A percentile compares a stretch with the other conserved stretches of the same genome.
phyloP scores from a whole-genome alignment of 2,329 filamentous ascomycete genomes.

The Periconia sp. region DNA sequence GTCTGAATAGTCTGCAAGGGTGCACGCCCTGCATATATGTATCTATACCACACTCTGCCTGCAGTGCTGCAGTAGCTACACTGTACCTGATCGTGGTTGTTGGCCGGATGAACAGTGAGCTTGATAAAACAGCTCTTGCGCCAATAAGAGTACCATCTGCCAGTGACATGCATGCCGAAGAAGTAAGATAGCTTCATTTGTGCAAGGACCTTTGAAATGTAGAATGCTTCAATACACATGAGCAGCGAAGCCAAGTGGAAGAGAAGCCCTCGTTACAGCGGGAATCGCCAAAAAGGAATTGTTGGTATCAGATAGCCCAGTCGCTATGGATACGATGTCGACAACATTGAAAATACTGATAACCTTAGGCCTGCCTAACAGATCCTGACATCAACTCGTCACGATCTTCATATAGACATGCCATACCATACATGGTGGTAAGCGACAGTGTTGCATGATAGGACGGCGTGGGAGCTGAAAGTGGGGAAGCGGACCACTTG shows the following conservation, averaged over 20 bases:
- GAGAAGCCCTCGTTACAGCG: neutral
- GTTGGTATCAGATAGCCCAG: no score
- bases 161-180: neutral
- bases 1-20: no score
- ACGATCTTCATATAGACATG: slow-evolving; percentile 13
- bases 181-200: neutral
- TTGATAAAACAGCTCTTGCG: neutral
- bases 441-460: slow-evolving; percentile 6
- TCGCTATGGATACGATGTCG: no score
- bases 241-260: neutral
- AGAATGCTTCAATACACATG: neutral
- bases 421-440: slow-evolving; percentile 13
- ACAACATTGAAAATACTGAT: no score
- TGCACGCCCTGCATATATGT: no score
- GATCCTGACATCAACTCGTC: slow-evolving; percentile 3
- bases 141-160: neutral
- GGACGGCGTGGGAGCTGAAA: slow-evolving; percentile 3
- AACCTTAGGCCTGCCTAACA: no score
- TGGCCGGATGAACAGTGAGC: no score
- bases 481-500: slow-evolving; percentile 4
- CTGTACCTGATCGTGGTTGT: no score
- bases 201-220: neutral
- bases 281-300: neutral
- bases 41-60: no score
- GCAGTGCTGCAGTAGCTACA: no score